A percentile compares a stretch with the other conserved stretches of the same genome.
These are phyloP conservation scores for Pythium scleroteichum DNA, from an alignment of 352 stramenopile genomes.

Conservation along the genomic window DNA sequence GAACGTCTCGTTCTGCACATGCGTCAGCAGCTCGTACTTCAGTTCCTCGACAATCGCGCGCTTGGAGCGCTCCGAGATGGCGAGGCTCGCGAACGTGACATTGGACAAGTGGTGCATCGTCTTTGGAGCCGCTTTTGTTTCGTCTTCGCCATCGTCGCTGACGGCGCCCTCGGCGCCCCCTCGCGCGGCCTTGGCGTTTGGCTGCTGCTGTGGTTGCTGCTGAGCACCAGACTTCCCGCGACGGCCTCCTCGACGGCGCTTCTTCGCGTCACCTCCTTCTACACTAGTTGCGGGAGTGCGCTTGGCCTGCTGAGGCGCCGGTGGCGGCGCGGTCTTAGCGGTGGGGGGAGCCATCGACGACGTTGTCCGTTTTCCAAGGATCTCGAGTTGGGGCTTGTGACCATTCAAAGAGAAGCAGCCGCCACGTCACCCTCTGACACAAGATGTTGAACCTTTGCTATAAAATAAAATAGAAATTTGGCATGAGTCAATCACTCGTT, in stretches of 20 bases:
- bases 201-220: slow-evolving; percentile 7
- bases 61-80: slow-evolving; percentile 36
- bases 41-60: slow-evolving; percentile 60
- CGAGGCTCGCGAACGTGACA: slow-evolving; percentile 26
- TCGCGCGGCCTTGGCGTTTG: slow-evolving; percentile 12
- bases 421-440: slow-evolving; percentile 28
- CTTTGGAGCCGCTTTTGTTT: slow-evolving; percentile 21
- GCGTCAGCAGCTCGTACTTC: slow-evolving; percentile 73
- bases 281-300: slow-evolving; percentile 39
- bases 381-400: slow-evolving; percentile 18
- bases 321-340: slow-evolving; percentile 6
- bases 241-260: slow-evolving; percentile 50
- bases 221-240: slow-evolving; percentile 32
- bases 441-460: slow-evolving; percentile 10
- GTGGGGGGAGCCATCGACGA: slow-evolving; percentile 15
- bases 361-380: slow-evolving; percentile 6
- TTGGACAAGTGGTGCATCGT: slow-evolving; percentile 30
- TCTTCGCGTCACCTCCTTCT: slow-evolving; percentile 40
- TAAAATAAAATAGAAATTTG: slow-evolving; percentile 12
- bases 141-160: slow-evolving; percentile 16
- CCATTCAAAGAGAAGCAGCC: slow-evolving; percentile 12
- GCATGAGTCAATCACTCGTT: background rate
- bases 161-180: background rate
- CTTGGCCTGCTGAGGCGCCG: slow-evolving; percentile 33
- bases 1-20: slow-evolving; percentile 82